These are phyloP conservation scores for Thuidium tamariscinum DNA, from an alignment of 225 moss, liverwort and hornwort species.

Conservation along the genomic window DNA sequence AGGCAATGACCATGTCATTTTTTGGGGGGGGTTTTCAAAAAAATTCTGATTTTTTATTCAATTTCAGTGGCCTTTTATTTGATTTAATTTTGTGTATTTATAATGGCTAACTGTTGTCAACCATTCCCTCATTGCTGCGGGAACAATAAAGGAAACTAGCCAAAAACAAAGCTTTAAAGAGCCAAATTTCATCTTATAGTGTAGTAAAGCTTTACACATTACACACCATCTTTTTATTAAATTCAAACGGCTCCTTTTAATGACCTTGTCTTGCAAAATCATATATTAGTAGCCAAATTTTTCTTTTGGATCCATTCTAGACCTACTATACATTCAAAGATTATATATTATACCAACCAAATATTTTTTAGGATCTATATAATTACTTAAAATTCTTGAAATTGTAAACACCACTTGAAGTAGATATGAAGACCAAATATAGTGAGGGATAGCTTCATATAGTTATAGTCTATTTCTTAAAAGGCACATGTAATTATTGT, in stretches of 20 bases:
- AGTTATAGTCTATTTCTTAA: no score
- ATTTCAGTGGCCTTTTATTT: no score
- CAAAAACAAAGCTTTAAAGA: fast-evolving
- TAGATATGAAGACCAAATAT: no score
- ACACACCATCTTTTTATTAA: not conserved
- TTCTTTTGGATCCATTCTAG: fast-evolving
- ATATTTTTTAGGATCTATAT: fast-evolving
- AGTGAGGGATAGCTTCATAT: fast-evolving
- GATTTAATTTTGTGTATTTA: no score
- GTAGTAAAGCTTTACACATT: fast-evolving
- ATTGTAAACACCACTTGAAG: no score
- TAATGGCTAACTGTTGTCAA: no score
- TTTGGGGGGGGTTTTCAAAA: no score
- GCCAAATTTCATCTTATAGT: fast-evolving
- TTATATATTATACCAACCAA: not conserved
- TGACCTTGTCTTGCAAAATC: fast-evolving
- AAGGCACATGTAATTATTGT: not conserved
- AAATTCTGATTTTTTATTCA: no score
- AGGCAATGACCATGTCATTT: no score
- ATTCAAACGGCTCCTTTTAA: fast-evolving
- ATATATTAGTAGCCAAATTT: no score
- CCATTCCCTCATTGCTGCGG: no score
- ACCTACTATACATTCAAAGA: fast-evolving
- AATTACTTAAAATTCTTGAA: fast-evolving
- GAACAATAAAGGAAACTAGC: no score